phyloP scores from a whole-genome alignment of 805 yeast genomes.

The Yueomyces sinensis region DNA sequence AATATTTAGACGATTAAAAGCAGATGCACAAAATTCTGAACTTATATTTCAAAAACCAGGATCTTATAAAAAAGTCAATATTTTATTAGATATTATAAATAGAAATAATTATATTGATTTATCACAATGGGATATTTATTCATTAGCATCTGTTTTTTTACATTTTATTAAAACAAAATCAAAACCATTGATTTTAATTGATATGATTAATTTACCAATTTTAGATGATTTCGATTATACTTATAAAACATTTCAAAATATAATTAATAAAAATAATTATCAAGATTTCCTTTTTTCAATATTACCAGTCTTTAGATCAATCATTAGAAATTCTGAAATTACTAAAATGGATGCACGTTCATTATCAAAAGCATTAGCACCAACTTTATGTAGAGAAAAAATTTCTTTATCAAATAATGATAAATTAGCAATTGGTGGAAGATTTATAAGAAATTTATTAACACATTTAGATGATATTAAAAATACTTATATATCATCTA shows the following conservation, averaged over 20 bases:
- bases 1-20: conserved; percentile 33
- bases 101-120: conserved; percentile 46
- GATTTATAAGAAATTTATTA: conserved; percentile 41
- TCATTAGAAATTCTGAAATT: conserved; percentile 23
- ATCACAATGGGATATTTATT: conserved; percentile 49
- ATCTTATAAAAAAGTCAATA: conserved; percentile 30
- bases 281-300: conserved; percentile 27
- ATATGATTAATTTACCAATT: conserved; percentile 39
- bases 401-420: conserved; percentile 32
- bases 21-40: conserved; percentile 31
- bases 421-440: conserved; percentile 34
- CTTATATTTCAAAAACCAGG: conserved; percentile 46
- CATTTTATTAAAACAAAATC: conserved; percentile 40
- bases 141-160: conserved; percentile 29
- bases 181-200: conserved; percentile 38
- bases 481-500: not conserved
- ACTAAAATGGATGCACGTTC: conserved; percentile 31
- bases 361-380: conserved; percentile 34
- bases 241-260: conserved; percentile 21
- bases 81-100: conserved; percentile 35
- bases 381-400: conserved; percentile 43
- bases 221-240: conserved; percentile 36
- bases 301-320: conserved; percentile 33
- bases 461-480: conserved; percentile 33
- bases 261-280: conserved; percentile 23